These are phyloP conservation scores for Pyrus betulifolia DNA, from an alignment of 306 rosid genomes.

Conservation along the genomic window DNA sequence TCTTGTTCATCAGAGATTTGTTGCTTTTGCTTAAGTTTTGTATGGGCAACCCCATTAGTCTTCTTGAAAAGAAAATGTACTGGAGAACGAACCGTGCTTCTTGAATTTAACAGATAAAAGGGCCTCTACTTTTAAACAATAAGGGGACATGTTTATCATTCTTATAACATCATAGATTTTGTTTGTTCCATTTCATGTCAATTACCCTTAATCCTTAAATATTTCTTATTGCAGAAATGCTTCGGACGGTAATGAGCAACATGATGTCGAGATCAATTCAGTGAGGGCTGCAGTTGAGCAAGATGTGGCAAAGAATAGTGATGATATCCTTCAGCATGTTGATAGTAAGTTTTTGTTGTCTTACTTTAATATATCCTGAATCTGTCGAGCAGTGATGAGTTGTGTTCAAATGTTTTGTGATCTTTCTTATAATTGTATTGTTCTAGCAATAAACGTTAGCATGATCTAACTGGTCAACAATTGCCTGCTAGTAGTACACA, in stretches of 20 bases:
- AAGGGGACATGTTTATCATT: neutral
- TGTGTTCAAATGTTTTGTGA: neutral
- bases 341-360: slow-evolving; percentile 41
- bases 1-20: neutral
- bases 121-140: neutral
- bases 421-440: too few species aligned
- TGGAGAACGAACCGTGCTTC: neutral
- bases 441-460: too few species aligned
- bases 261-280: slow-evolving; percentile 58
- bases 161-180: neutral
- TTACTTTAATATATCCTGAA: neutral
- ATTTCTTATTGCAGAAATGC: slow-evolving; percentile 42
- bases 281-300: slow-evolving; percentile 53
- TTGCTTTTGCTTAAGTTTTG: neutral
- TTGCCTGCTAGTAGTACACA: too few species aligned
- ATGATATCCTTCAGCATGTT: slow-evolving; percentile 44
- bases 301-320: slow-evolving; percentile 52
- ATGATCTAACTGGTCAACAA: too few species aligned
- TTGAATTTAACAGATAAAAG: neutral
- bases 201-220: neutral
- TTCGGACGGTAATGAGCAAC: slow-evolving; percentile 51
- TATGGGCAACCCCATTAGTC: neutral
- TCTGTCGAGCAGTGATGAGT: neutral
- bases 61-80: neutral
- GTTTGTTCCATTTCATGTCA: neutral